A percentile compares a stretch with the other conserved stretches of the same genome.
Evolutionary conservation across 192 early-diverging fungal genomes (phyloP).

Genomic region (Backusella westeae): DNA sequence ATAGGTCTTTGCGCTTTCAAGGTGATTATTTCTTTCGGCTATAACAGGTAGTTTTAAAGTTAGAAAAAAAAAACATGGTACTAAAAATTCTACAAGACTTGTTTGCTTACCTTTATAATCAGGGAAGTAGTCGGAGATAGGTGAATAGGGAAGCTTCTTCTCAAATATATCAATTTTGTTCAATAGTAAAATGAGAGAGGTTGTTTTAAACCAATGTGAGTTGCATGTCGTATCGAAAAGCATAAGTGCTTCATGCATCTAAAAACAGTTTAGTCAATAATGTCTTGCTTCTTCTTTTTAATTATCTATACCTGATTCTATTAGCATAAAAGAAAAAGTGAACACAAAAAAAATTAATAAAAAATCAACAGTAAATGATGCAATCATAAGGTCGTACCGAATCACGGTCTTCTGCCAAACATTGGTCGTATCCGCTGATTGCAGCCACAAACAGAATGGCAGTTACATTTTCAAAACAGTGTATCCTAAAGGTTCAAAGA

Average conservation of each 20-base stretch:
- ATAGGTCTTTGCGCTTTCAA: conserved; percentile 37
- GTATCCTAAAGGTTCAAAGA: conserved; percentile 20
- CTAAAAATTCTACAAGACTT: neutral
- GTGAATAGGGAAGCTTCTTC: conserved; percentile 43
- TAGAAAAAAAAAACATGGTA: neutral
- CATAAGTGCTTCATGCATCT: conserved; percentile 58
- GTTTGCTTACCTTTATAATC: conserved; percentile 47
- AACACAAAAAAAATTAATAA: neutral
- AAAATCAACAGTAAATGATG: neutral
- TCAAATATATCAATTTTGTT: conserved; percentile 65
- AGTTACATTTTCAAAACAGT: conserved; percentile 55
- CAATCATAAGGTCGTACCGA: conserved; percentile 28
- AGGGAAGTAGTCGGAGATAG: conserved; percentile 49
- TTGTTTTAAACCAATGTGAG: conserved; percentile 57
- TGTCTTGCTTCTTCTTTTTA: neutral
- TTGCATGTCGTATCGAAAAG: conserved; percentile 63
- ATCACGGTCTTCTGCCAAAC: conserved; percentile 49
- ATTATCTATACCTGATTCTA: conserved; percentile 22
- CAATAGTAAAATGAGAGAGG: conserved; percentile 58
- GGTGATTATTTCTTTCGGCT: conserved; percentile 29
- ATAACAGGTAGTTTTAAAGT: neutral
- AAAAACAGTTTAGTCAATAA: neutral
- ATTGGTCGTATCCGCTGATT: conserved; percentile 58
- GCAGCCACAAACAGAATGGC: conserved; percentile 58
- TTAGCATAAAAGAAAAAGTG: neutral